Evolutionary conservation across 1,284 basidiomycete genomes (phyloP).

Genomic region (Naganishia liquefaciens): DNA sequence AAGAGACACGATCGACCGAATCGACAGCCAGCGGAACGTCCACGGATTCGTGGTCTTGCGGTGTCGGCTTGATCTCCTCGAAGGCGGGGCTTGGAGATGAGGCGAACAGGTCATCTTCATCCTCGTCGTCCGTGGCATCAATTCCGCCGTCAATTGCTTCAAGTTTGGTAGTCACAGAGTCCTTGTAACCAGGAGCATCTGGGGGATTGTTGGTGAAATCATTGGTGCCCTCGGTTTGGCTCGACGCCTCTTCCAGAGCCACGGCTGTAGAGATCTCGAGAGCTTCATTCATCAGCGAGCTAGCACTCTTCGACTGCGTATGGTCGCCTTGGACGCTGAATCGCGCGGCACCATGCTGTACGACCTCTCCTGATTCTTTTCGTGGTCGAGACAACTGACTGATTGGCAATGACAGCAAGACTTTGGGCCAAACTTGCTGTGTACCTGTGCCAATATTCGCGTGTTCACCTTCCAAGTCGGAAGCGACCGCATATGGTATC

Average conservation of each 20-base stretch:
- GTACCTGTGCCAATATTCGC: neutral
- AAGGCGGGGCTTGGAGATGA: conserved; percentile 18
- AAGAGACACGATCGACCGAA: conserved; percentile 27
- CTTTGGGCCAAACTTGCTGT: conserved; percentile 21
- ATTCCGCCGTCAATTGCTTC: neutral
- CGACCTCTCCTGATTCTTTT: neutral
- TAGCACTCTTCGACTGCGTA: conserved; percentile 2
- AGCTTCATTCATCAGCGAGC: conserved; percentile 9
- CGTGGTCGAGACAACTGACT: neutral
- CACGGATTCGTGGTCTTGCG: conserved; percentile 8
- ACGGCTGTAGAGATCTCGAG: conserved; percentile 3
- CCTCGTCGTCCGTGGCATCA: neutral
- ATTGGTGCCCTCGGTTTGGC: neutral
- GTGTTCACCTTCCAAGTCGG: neutral
- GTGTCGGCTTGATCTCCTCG: neutral
- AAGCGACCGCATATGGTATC: neutral
- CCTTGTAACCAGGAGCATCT: no score
- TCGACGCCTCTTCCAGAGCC: neutral
- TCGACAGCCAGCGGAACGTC: conserved; percentile 13
- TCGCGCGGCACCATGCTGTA: neutral
- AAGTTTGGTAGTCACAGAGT: no score
- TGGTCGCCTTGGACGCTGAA: neutral
- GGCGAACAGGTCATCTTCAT: conserved; percentile 21
- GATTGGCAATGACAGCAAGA: neutral
- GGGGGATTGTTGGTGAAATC: neutral